Base-by-base conservation (phyloP, 495 filamentous ascomycete genomes). In the Penicillium samsonianum region DNA sequence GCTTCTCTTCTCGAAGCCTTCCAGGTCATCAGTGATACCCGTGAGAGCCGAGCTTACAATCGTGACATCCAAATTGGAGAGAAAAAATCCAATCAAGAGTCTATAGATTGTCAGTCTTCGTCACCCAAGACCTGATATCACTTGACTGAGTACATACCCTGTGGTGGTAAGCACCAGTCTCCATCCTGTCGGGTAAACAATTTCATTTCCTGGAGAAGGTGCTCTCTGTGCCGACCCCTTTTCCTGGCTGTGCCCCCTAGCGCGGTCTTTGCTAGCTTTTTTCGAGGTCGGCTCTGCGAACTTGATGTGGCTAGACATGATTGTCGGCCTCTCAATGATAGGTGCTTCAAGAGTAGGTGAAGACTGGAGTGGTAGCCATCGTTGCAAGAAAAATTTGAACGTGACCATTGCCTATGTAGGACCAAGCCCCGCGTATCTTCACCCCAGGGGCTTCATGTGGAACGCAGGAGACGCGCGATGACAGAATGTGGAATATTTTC, bases 21-120 rank as follows among this genome's bases (percentile, higher is more conserved):
- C 58, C 20, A 87, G 63, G 22, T 80, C 78, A 42, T 79, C 72
- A 3, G 80, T 82, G 47, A 88, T 86, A 11, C 78, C 78, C 16
- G 86, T 78, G 6, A 88, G 74, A 3, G 86, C 80, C 0, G 85
- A 87, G 38, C 82, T 82, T 14, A 87, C 80, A 47, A 87, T 86
- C 0, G 84, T 83, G n/a, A 80, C 79, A 53, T 88, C 85, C 11
- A 87, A 62, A 49, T 80, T 84, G 14, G 81, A 81, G 22, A 88
- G 80, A 26, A 87, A 78, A 33, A 88, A 79, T 19, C 78, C 76
- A 17, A 82, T 61, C 30, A 80, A 69, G 38, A 87, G 73, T 31
- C 82, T 87, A 22, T 25, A 41, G 31, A 37, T 48, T 9, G 42
- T 47, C 10, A 23, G 51, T 23, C 19, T 43, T 41, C 38, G 2